phyloP scores from a whole-genome alignment of 208 protist species.

The Leishmania martiniquensis region DNA sequence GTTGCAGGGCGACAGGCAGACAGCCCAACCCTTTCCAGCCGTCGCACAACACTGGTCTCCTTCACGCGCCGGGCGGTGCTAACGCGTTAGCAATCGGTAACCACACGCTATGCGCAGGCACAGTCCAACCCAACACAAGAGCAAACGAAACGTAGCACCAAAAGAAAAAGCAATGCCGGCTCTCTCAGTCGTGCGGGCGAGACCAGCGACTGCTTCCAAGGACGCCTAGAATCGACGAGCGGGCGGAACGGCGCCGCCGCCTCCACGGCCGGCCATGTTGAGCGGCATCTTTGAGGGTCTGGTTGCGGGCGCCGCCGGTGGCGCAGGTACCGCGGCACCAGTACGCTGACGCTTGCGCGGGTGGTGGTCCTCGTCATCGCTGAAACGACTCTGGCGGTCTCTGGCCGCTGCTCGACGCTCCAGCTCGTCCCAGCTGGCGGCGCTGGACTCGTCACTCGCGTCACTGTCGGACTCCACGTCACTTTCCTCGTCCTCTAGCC shows the following conservation, averaged over 20 bases:
- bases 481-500: conserved; percentile 83
- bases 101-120: not conserved
- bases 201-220: not conserved
- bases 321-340: not conserved
- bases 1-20: not conserved
- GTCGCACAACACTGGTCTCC: not conserved
- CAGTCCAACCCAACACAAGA: not conserved
- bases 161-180: not conserved
- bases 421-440: conserved; percentile 82
- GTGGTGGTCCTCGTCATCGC: conserved; percentile 68
- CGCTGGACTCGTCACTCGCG: conserved; percentile 61
- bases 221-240: conserved; percentile 57
- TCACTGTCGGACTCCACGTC: conserved; percentile 46
- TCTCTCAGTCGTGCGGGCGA: too few species aligned
- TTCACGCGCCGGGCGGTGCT: not conserved
- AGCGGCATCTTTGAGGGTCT: conserved; percentile 37
- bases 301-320: conserved; percentile 15
- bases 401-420: conserved; percentile 79
- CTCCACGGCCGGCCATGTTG: conserved; percentile 21
- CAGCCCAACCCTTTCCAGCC: not conserved
- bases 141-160: not conserved
- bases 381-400: conserved; percentile 64
- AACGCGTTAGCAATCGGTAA: not conserved
- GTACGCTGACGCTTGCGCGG: conserved; percentile 45
- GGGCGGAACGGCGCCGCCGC: conserved; percentile 40